Evolutionary conservation across 2,329 filamentous ascomycete species (phyloP).

Genomic region (Aspergillus vadensis): DNA sequence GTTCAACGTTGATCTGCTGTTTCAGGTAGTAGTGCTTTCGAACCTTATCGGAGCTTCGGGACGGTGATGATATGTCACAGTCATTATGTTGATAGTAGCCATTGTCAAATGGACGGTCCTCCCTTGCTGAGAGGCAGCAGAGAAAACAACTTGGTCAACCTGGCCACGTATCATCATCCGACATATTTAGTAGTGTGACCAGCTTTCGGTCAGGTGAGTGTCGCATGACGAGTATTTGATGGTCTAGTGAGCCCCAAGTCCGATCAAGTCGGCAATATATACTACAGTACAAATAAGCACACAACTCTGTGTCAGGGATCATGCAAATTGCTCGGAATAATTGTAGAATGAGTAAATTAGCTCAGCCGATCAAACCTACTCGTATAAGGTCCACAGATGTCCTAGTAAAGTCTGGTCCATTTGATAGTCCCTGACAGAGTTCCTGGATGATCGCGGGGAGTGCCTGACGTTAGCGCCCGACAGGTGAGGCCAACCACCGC

Average conservation of each 20-base stretch:
- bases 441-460: not conserved
- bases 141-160: not conserved
- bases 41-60: too few relatives aligned
- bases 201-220: not conserved
- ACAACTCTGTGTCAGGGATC: not conserved
- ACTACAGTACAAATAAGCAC: not conserved
- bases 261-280: not conserved
- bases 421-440: not conserved
- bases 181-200: not conserved
- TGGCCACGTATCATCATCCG: not conserved
- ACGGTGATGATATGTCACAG: too few relatives aligned
- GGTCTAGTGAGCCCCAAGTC: not conserved
- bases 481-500: conserved; percentile 2
- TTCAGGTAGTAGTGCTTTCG: too few relatives aligned
- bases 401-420: not conserved
- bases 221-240: not conserved
- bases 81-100: not conserved
- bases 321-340: not conserved
- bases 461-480: conserved; percentile 25
- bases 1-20: too few relatives aligned
- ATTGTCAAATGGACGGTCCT: not conserved
- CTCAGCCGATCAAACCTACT: not conserved
- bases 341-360: too few relatives aligned
- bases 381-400: too few relatives aligned
- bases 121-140: not conserved